Evolutionary conservation across 768 basidiomycete genomes (phyloP), one percentile per base, ranked within the genome.

Genomic region (Tricholoma furcatifolium): DNA sequence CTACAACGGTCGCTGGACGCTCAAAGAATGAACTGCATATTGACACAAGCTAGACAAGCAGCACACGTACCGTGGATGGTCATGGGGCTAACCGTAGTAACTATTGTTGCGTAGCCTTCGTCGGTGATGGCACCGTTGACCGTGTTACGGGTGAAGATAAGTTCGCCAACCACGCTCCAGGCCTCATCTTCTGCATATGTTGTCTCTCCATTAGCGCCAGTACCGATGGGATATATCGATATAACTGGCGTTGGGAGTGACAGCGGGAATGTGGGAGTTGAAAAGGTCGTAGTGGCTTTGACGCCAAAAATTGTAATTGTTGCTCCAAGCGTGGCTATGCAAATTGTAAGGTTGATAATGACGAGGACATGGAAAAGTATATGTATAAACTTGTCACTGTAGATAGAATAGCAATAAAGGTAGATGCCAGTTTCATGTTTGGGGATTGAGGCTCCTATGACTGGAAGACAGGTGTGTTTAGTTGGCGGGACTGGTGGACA

Each of bases 181-280:
- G 34, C 27, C 5, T 10, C 2, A 6, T 53, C 51, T 3, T 17
- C 9, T 15, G 17, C 45, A 11, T 53, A 53, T 6, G 51, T 53
- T 6, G 51, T 53, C 30, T 41, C 38, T 2, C 45, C 45, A 4
- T 42, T 53, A n/a, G 45, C 20, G 2, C 24, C 51, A 8, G 43
- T 46, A 4, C 44, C 45, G 17, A 53, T 53, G n/a, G 51, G 27
- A 10, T 34, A 31, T 6, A 53, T 35, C 18, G 45, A 32, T 21
- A 32, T 5, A 24, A 35, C 36, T 2, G 36, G 23, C 18, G 17
- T 34, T 10, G 50, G 43, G 12, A 40, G n/a, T 15, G 51, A 40
- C 18, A 18, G n/a, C n/a, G n/a, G n/a, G n/a, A 18, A 30, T 32
- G 27, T 8, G 15, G 18, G 6, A 46, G n/a, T 23, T 32, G 2